Evolutionary conservation across 1,284 basidiomycete species (phyloP).

Genomic region (Dichomitus squalens): DNA sequence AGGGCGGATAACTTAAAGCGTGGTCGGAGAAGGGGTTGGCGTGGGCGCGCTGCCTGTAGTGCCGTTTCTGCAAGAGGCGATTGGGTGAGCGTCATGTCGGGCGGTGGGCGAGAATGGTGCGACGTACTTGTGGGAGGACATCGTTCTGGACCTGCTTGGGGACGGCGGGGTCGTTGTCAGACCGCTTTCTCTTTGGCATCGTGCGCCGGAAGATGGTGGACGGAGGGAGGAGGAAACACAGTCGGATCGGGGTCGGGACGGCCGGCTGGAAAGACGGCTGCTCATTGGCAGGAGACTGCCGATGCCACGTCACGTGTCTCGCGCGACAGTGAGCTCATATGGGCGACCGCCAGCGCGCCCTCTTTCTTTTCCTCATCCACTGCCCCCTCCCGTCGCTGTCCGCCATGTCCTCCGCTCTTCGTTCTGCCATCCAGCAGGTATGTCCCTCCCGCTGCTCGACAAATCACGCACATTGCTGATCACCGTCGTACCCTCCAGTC

Average conservation of each 20-base stretch:
- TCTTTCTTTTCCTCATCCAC: slow-evolving; percentile 17
- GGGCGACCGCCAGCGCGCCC: slow-evolving; percentile 15
- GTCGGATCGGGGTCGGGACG: slow-evolving; percentile 3
- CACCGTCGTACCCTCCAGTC: slow-evolving; percentile 24
- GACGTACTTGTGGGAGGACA: slow-evolving; percentile 38
- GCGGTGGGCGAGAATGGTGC: slow-evolving; percentile 2
- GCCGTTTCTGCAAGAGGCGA: slow-evolving; percentile 74
- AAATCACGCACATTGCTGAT: background rate
- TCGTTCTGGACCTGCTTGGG: slow-evolving; percentile 21
- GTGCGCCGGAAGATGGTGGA: background rate
- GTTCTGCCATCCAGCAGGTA: slow-evolving; percentile 53
- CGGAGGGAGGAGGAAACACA: background rate
- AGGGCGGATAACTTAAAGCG: slow-evolving; percentile 85
- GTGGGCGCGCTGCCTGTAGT: slow-evolving; percentile 96
- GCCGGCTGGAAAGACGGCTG: slow-evolving; percentile 15
- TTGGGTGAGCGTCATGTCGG: slow-evolving; percentile 3
- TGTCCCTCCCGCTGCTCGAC: slow-evolving; percentile 24
- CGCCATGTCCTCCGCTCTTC: slow-evolving; percentile 38
- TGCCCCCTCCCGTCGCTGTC: slow-evolving; percentile 21
- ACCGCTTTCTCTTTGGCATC: slow-evolving; percentile 55
- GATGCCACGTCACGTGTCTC: slow-evolving; percentile 21
- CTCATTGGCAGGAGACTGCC: no score
- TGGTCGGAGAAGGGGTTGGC: slow-evolving; percentile 99
- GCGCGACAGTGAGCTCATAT: slow-evolving; percentile 27
- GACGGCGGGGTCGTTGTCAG: slow-evolving; percentile 6